These are phyloP conservation scores for Arthromyces matolae DNA, from an alignment of 768 basidiomycete genomes.

Conservation along the genomic window DNA sequence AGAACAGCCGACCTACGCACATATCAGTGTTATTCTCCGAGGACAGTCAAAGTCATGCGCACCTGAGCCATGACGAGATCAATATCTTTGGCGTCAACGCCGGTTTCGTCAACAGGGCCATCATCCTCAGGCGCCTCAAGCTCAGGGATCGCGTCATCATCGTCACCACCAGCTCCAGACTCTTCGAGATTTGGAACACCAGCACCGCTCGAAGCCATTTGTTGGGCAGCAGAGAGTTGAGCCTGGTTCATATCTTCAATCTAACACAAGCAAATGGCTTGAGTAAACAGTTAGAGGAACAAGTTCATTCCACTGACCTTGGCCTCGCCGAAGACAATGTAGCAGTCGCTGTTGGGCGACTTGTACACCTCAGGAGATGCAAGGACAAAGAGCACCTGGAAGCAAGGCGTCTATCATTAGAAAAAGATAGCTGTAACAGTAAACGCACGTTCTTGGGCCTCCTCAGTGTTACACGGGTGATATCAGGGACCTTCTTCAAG, in stretches of 20 bases:
- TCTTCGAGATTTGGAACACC: constrained; percentile 46
- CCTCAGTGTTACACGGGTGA: constrained; percentile 92
- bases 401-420: neutral
- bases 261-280: constrained; percentile 29
- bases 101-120: constrained; percentile 79
- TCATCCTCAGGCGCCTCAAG: constrained; percentile 81
- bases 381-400: constrained; percentile 85
- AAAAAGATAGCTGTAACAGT: neutral
- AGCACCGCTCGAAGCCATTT: constrained; percentile 55
- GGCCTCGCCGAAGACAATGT: constrained; percentile 98
- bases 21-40: neutral
- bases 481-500: constrained; percentile 86
- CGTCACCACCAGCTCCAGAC: constrained; percentile 49
- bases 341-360: constrained; percentile 94
- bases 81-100: constrained; percentile 90
- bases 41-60: neutral
- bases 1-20: constrained; percentile 75
- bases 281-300: neutral
- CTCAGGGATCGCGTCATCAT: constrained; percentile 80
- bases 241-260: constrained; percentile 88
- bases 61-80: constrained; percentile 82
- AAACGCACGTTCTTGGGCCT: constrained; percentile 86
- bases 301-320: constrained; percentile 47
- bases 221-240: constrained; percentile 75
- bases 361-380: constrained; percentile 96